A percentile compares a stretch with the other conserved stretches of the same genome.
Evolutionary conservation across 2,329 filamentous ascomycete species (phyloP).

Genomic region (Falciphora oryzae): DNA sequence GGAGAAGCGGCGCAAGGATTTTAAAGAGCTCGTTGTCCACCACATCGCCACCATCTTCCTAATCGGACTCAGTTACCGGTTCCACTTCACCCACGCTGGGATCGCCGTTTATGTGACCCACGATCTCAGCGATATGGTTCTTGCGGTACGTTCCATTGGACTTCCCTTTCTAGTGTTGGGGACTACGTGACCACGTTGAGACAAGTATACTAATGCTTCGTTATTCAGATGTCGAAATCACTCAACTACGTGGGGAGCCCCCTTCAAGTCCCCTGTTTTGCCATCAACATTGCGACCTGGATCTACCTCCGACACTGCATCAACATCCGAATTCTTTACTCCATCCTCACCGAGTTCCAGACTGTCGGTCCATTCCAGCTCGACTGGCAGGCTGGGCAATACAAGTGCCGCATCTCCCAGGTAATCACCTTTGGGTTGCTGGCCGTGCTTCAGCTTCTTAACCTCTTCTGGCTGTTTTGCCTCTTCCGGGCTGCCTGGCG

Average conservation of each 20-base stretch:
- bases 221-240: slow-evolving; percentile 56
- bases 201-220: slow-evolving; percentile 4
- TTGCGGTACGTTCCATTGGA: slow-evolving; percentile 50
- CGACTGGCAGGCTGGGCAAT: slow-evolving; percentile 54
- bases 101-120: slow-evolving; percentile 69
- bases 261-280: slow-evolving; percentile 55
- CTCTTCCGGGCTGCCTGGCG: slow-evolving; percentile 50
- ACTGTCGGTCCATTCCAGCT: slow-evolving; percentile 52
- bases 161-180: too few relatives aligned
- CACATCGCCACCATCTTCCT: slow-evolving; percentile 65
- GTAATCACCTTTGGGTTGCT: slow-evolving; percentile 48
- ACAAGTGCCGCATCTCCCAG: slow-evolving; percentile 51
- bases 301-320: slow-evolving; percentile 66
- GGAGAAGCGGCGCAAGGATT: slow-evolving; percentile 70
- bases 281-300: slow-evolving; percentile 60
- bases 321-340: slow-evolving; percentile 54
- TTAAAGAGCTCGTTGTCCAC: slow-evolving; percentile 66
- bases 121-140: slow-evolving; percentile 70
- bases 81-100: slow-evolving; percentile 73
- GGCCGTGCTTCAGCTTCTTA: slow-evolving; percentile 48
- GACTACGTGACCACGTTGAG: neutral
- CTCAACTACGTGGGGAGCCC: slow-evolving; percentile 63
- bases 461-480: slow-evolving; percentile 56
- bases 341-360: slow-evolving; percentile 40
- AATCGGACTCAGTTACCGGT: slow-evolving; percentile 62